Base-by-base conservation (phyloP, 176 grass and related monocot genomes). In the Oryza rufipogon region DNA sequence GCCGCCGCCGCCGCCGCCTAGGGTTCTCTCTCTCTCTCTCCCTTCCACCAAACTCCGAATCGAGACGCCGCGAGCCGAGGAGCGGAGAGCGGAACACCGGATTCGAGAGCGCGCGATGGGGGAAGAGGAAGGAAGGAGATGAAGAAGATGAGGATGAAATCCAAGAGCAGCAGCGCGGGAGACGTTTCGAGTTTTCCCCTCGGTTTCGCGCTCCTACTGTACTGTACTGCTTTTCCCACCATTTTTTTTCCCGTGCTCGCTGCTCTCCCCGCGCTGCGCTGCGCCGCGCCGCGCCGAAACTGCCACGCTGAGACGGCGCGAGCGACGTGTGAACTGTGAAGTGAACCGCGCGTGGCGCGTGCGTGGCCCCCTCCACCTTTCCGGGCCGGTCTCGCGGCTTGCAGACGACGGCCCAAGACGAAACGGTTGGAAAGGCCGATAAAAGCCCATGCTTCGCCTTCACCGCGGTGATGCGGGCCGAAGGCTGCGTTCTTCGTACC, bases 111-210 rank as follows among this genome's bases (percentile, higher is more conserved):
- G 28, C 1, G 28, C 28, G 28, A 61, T 14, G 38, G 44, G 32
- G 28, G 28, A 30, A 30, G 28, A 30, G 28, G 16, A 9, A 6
- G 2, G 36, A 58, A 75, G 61, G 70, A 64, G 63, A 70, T 5
- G 26, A 26, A 26, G 42, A 25, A 41, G 12, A 61, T 34, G 34
- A 36, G 34, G 34, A 36, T 36, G 58, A 20, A 63, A 63, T 20
- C 26, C 64, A 19, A 44, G 19, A 66, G 68, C 34, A 38, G 80
- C 68, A 38, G 13, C 71, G 71, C 82, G 82, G 87, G 87, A 89
- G 71, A 49, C 70, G 85, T 84, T 89, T 85, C 30, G 77, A 81
- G 25, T 48, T 82, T 82, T 64, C 52, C 23, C 68, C 42, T 47
- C 30, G 30, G 42, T 74, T 73, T 78, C 80, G 86, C 86, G 74